phyloP scores from a whole-genome alignment of 441 rosid species.

The Macaranga tanarius region DNA sequence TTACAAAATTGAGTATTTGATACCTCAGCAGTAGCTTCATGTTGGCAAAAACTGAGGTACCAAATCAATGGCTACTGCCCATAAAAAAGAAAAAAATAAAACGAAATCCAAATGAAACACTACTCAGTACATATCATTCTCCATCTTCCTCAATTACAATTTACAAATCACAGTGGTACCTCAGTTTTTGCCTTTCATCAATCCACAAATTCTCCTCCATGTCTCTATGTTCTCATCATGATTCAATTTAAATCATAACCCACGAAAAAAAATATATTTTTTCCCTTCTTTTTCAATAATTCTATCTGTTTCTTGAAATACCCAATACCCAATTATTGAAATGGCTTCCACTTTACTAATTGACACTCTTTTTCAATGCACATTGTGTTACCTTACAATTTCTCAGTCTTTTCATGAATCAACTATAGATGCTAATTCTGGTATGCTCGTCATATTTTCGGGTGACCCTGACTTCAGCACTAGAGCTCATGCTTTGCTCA shows the following conservation, averaged over 20 bases:
- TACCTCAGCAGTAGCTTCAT: too few relatives aligned
- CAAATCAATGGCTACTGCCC: too few relatives aligned
- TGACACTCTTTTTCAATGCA: constrained; percentile 76
- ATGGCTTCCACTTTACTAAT: constrained; percentile 63
- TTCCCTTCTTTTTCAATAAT: not conserved
- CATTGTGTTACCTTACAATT: constrained; percentile 67
- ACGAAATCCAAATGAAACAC: too few relatives aligned
- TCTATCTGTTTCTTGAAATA: not conserved
- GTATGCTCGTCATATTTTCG: constrained; percentile 91
- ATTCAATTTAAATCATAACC: not conserved
- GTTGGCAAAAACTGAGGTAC: too few relatives aligned
- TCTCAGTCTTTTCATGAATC: constrained; percentile 75
- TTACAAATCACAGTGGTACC: too few relatives aligned
- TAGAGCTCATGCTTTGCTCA: constrained; percentile 79
- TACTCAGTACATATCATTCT: too few relatives aligned
- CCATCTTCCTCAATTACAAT: too few relatives aligned
- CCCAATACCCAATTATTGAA: not conserved
- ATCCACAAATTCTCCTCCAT: not conserved
- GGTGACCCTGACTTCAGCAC: constrained; percentile 72
- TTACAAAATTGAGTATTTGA: too few relatives aligned
- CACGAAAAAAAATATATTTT: too few relatives aligned
- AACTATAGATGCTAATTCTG: constrained; percentile 69
- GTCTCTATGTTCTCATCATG: not conserved
- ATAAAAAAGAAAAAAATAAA: too few relatives aligned
- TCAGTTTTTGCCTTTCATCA: too few relatives aligned